phyloP scores from a whole-genome alignment of 768 basidiomycete species.

The Tulasnella sp. region DNA sequence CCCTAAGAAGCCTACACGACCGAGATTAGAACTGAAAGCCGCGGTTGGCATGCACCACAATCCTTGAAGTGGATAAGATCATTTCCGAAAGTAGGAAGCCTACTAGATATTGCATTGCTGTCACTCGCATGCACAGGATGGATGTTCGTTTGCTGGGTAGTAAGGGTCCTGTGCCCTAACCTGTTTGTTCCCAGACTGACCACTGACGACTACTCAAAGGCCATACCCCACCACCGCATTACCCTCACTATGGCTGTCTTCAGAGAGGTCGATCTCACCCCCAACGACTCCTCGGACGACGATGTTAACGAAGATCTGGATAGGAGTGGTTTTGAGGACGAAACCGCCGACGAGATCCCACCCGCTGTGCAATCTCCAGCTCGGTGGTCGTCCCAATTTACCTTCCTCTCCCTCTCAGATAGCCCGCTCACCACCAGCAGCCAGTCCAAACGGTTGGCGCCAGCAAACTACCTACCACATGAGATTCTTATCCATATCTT shows the following conservation, averaged over 20 bases:
- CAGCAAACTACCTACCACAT: slow-evolving; percentile 64
- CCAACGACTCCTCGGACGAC: slow-evolving; percentile 9
- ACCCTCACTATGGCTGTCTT: slow-evolving; percentile 8
- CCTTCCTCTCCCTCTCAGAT: slow-evolving; percentile 28
- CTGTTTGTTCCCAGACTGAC: too few species aligned
- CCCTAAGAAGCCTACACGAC: too few species aligned
- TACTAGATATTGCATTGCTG: too few species aligned
- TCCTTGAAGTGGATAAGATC: too few species aligned
- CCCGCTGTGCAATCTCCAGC: slow-evolving; percentile 39
- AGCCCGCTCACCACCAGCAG: slow-evolving; percentile 21
- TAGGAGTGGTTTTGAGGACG: slow-evolving; percentile 12
- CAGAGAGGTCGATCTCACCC: slow-evolving; percentile 6
- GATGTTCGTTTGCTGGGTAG: too few species aligned
- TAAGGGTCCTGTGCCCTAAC: too few species aligned
- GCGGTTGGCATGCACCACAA: too few species aligned
- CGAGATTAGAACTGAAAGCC: too few species aligned
- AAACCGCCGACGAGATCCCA: not conserved
- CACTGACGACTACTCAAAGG: not conserved
- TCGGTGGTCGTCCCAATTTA: slow-evolving; percentile 40
- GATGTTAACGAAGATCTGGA: slow-evolving; percentile 14
- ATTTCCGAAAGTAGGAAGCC: too few species aligned
- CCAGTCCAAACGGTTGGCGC: slow-evolving; percentile 33
- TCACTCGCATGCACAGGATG: too few species aligned
- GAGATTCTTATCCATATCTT: slow-evolving; percentile 91
- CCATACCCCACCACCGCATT: too few species aligned